Evolutionary conservation across 1,139 yeast species (phyloP), one percentile per base, ranked within the genome.

Genomic region (Suhomyces wounanorum): DNA sequence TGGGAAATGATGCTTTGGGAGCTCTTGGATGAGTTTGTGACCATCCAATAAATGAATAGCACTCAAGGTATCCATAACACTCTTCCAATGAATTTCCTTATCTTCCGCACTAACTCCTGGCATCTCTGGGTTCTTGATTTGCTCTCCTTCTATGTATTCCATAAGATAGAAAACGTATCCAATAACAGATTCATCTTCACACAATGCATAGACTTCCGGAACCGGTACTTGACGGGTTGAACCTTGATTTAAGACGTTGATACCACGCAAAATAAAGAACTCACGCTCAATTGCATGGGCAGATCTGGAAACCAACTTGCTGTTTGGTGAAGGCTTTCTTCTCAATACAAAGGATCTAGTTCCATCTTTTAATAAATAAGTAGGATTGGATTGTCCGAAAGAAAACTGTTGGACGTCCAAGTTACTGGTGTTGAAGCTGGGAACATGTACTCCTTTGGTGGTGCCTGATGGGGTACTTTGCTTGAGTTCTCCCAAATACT

Each of bases 261-360:
- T 73, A 2, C 83, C 83, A 47, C 73, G 71, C 40, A 84, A 66
- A 64, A 84, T 76, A 63, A 74, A 74, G 59, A 80, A 84, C 59
- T 84, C 89, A 30, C 89, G 64, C 59, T 84, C 89, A 35, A 84
- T 80, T 7, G 88, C 83, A 63, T 84, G 89, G 0, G 89, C 88
- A 9, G 84, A 77, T 55, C 74, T 78, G 28, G 85, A 79, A 18
- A 83, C 79, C 51, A 84, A 69, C 53, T 80, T 72, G 44, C 64
- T 64, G 56, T 79, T 80, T 2, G 85, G 77, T n/a, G 79, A 74
- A 0, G 89, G 89, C 61, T 84, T 84, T 56, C 84, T 73, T 52
- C 89, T 70, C 49, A 84, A 70, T 2, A 84, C 89, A 52, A 73
- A 77, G 25, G 43, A 33, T 44, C 73, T 68, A 45, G 62, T 66